Base-by-base conservation (phyloP, 2,329 filamentous ascomycete species). In the Aspergillus puulaauensis region DNA sequence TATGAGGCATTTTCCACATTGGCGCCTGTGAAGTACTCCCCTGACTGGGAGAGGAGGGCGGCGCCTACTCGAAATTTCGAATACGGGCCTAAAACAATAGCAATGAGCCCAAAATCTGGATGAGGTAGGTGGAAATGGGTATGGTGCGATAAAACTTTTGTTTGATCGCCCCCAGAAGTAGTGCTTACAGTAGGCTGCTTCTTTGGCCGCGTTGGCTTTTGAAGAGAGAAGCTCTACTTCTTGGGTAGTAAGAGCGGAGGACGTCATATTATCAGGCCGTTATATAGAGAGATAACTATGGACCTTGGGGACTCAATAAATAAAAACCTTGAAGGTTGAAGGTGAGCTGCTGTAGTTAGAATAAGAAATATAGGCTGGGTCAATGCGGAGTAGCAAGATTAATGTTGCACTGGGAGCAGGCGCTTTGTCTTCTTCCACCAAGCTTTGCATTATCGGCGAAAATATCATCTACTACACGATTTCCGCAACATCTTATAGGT, bases 1-100 rank as follows among this genome's bases (percentile, higher is more conserved):
- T 96, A 98, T 27, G 89, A 81, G 1, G 91, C 93, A 72, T 98
- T 97, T 78, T 99, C 95, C 61, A 98, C 86, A 72, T 96, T 96
- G 61, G 90, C 92, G 54, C 95, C 95, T 46, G 83, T 79, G 57
- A 92, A 81, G 65, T 82, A 85, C 57, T 77, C 73, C 3, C 82
- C 83, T 31, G 80, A 75, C 11, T 74, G 61, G 6, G 85, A 82
- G 61, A 98, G 86, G 60, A 98, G 77, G 35, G 90, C 87, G 50
- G 90, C 88, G 61, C 95, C 95, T 61, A 99, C 95, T 62, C 88
- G 90, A 82, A 98, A 99, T 59, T 88, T 84, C 68, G 91, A 96
- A 81, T 97, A 96, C 3, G 90, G 92, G 72, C 86, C 86, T 87
- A 57, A 37, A 48, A 41, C 47, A 17, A 17, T 8, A 11, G 44